phyloP scores from a whole-genome alignment of 2,329 filamentous ascomycete genomes.

The Penicillium hesseltinei region DNA sequence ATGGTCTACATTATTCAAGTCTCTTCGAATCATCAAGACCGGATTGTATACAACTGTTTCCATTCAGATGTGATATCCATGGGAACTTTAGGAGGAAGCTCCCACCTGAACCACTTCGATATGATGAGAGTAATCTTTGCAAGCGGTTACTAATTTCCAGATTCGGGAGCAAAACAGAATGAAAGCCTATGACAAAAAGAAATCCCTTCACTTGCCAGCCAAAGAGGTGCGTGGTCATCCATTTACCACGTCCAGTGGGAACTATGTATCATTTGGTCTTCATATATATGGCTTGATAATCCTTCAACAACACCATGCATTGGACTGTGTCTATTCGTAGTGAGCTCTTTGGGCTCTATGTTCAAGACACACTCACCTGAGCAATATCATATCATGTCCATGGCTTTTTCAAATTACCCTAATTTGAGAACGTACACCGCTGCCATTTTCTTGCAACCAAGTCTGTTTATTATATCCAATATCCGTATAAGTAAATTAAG shows the following conservation, averaged over 20 bases:
- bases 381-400: background rate
- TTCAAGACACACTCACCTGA: background rate
- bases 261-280: background rate
- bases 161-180: background rate
- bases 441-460: background rate
- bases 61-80: background rate
- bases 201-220: background rate
- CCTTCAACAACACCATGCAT: background rate
- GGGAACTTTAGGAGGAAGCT: background rate
- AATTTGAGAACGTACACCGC: too few relatives aligned
- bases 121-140: constrained; percentile 5
- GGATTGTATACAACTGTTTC: background rate
- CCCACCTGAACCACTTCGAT: background rate
- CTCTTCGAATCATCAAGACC: too few relatives aligned
- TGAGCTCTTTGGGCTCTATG: background rate
- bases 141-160: background rate
- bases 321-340: background rate
- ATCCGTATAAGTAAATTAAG: too few relatives aligned
- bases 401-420: too few relatives aligned
- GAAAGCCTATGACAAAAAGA: background rate
- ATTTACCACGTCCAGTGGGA: background rate
- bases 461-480: background rate
- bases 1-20: background rate
- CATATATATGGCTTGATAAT: background rate
- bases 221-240: background rate